phyloP scores from a whole-genome alignment of 176 grass and related monocot species.

The Metroxylon sagu region DNA sequence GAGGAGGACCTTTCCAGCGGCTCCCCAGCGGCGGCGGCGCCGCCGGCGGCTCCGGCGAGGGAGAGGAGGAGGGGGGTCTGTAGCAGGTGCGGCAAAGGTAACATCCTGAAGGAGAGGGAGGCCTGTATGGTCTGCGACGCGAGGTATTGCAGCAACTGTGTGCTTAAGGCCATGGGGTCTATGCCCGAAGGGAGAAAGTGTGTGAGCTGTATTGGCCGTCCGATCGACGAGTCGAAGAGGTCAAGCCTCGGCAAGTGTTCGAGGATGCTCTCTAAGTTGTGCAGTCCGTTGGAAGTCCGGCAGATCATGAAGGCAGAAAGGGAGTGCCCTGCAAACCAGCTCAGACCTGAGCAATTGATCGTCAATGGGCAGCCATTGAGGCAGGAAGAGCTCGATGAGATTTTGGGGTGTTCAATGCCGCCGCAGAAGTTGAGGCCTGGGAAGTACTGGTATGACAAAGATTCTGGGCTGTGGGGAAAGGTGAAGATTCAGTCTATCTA shows the following conservation, averaged over 20 bases:
- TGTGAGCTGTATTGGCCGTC: slow-evolving; percentile 20
- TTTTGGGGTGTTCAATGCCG: slow-evolving; percentile 16
- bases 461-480: slow-evolving; percentile 30
- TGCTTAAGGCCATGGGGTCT: slow-evolving; percentile 25
- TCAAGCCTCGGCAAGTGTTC: slow-evolving; percentile 18
- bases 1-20: background rate
- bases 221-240: slow-evolving; percentile 17
- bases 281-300: slow-evolving; percentile 17
- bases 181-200: slow-evolving; percentile 28
- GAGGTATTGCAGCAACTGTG: slow-evolving; percentile 23
- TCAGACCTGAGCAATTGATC: slow-evolving; percentile 15
- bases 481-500: background rate
- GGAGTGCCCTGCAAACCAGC: slow-evolving; percentile 27
- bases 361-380: slow-evolving; percentile 11
- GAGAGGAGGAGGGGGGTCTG: slow-evolving; percentile 18
- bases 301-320: slow-evolving; percentile 27
- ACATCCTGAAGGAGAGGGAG: slow-evolving; percentile 22
- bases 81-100: slow-evolving; percentile 19
- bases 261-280: slow-evolving; percentile 17
- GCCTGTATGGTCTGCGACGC: slow-evolving; percentile 24
- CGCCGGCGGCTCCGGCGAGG: background rate
- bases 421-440: slow-evolving; percentile 24
- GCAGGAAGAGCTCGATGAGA: slow-evolving; percentile 26
- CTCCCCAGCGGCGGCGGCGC: background rate
- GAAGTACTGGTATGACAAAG: slow-evolving; percentile 27